Evolutionary conservation across 176 grass and related monocot genomes (phyloP).

Genomic region (Typha latifolia): DNA sequence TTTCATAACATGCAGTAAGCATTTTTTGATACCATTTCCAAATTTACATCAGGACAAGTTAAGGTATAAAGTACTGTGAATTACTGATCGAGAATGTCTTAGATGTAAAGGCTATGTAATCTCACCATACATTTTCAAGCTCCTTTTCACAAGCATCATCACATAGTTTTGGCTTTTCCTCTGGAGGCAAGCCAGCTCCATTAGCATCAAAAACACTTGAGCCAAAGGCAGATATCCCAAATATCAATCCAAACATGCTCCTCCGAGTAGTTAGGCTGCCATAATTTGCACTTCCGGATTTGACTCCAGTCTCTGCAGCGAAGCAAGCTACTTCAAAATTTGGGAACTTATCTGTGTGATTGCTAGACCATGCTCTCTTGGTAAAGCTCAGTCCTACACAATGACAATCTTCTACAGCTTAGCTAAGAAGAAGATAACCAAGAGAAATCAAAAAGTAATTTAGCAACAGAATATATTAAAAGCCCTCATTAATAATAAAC

Average conservation of each 20-base stretch:
- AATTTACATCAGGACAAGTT: too few species aligned
- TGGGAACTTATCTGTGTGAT: constrained; percentile 11
- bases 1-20: too few species aligned
- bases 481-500: too few species aligned
- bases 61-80: too few species aligned
- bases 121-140: constrained; percentile 82
- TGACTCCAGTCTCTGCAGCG: background rate
- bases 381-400: constrained; percentile 31
- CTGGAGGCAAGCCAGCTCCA: constrained; percentile 81
- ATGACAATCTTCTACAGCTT: background rate
- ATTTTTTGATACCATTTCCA: too few species aligned
- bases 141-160: constrained; percentile 59
- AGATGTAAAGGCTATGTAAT: background rate
- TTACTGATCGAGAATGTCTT: background rate
- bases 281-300: constrained; percentile 5
- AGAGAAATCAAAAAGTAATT: background rate
- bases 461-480: too few species aligned
- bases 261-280: constrained; percentile 17
- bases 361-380: constrained; percentile 20
- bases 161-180: constrained; percentile 86
- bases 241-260: constrained; percentile 31
- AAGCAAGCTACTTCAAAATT: constrained; percentile 22
- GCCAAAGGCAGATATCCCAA: constrained; percentile 28
- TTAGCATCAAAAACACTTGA: constrained; percentile 20
- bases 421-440: background rate